Conservation (phyloP, 768 basidiomycete genomes). For the Naganishia friedmannii region DNA sequence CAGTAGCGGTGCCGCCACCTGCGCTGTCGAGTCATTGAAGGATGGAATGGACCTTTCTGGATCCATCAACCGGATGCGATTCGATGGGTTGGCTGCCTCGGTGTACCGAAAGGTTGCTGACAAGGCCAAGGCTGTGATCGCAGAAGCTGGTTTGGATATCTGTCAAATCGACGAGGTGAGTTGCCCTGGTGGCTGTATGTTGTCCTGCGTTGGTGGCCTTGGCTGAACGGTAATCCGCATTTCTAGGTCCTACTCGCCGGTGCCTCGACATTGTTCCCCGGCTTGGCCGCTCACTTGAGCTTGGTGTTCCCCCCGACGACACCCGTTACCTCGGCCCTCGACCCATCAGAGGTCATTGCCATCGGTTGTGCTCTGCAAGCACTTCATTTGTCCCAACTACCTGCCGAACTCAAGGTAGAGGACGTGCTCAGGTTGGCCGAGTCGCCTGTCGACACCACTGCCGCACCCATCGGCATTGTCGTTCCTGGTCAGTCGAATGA, state of each 20-base stretch:
- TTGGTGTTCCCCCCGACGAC: conserved; percentile 52
- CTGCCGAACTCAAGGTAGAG: conserved; percentile 42
- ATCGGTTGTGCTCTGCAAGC: conserved; percentile 54
- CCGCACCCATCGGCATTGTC: conserved; percentile 53
- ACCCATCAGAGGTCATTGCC: conserved; percentile 55
- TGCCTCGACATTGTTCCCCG: conserved; percentile 54
- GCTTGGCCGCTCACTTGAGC: conserved; percentile 50
- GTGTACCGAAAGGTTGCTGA: conserved; percentile 52
- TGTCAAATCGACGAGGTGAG: conserved; percentile 54
- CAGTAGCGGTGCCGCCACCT: conserved; percentile 78
- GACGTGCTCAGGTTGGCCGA: conserved; percentile 44
- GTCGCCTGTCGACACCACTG: conserved; percentile 32
- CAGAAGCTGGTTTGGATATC: conserved; percentile 50
- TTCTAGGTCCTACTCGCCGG: conserved; percentile 53
- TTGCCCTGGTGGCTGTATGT: background rate
- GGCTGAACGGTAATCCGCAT: background rate
- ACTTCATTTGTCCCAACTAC: conserved; percentile 47
- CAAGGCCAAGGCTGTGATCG: conserved; percentile 50
- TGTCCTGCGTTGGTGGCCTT: background rate
- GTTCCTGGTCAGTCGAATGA: conserved; percentile 44
- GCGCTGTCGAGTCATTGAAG: conserved; percentile 80
- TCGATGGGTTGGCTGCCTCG: conserved; percentile 53
- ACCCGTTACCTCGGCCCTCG: conserved; percentile 51
- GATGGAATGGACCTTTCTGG: conserved; percentile 88
- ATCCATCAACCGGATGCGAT: conserved; percentile 57